A percentile compares a stretch with the other conserved stretches of the same genome.
Conservation (phyloP, 805 yeast species). For the Saccharomycopsis babjevae region DNA sequence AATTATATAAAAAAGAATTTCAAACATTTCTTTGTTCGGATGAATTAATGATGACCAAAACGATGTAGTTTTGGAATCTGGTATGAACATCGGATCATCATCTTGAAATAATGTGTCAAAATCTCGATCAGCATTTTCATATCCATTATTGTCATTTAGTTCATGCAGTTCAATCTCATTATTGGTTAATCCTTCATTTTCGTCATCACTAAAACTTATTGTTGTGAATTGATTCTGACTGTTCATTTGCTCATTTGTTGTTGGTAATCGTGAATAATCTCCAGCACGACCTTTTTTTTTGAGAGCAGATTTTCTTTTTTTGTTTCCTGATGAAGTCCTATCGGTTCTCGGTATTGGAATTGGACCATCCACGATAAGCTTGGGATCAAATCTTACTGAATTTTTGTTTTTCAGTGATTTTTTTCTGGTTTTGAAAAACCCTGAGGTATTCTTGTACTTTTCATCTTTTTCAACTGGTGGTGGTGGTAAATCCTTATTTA, state of each 20-base stretch:
- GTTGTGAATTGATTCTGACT: neutral
- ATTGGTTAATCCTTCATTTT: neutral
- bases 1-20: constrained; percentile 15
- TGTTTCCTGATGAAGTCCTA: neutral
- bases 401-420: neutral
- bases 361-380: neutral
- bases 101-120: neutral
- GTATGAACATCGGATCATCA: neutral
- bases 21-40: constrained; percentile 8
- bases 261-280: neutral
- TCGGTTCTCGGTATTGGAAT: neutral
- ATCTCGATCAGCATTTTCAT: neutral
- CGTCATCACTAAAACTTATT: neutral
- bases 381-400: constrained; percentile 3
- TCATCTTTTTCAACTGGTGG: constrained; percentile 8
- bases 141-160: neutral
- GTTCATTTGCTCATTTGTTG: neutral
- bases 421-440: neutral
- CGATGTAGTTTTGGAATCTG: neutral
- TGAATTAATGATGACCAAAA: constrained; percentile 5
- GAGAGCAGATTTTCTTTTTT: neutral
- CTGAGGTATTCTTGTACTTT: neutral
- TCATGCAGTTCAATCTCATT: constrained; percentile 4
- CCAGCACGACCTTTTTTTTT: neutral
- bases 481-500: constrained; percentile 5